Conservation (phyloP, 176 grass and related monocot species). For the Ensete glaucum region DNA sequence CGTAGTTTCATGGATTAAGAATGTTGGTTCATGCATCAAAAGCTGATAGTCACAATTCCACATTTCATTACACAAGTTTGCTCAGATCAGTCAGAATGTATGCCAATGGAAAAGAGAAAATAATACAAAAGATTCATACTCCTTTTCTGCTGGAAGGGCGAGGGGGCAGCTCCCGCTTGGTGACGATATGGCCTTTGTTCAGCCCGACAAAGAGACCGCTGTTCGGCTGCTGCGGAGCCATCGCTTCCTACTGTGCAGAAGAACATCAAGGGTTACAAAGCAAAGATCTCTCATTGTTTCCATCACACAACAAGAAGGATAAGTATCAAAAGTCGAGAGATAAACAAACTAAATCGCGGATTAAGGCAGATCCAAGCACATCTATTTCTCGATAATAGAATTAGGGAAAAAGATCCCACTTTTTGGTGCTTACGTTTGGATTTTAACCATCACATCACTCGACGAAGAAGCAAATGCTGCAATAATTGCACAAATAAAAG, state of each 20-base stretch:
- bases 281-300: background rate
- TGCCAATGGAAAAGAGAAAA: background rate
- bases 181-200: constrained; percentile 56
- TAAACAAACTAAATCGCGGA: no score
- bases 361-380: background rate
- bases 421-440: background rate
- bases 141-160: constrained; percentile 56
- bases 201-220: constrained; percentile 52
- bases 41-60: no score
- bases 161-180: constrained; percentile 41
- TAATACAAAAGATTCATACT: constrained; percentile 13
- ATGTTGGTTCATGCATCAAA: no score
- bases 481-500: no score
- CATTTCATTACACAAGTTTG: no score
- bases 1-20: no score
- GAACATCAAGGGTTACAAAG: background rate
- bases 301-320: background rate
- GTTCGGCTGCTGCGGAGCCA: constrained; percentile 48
- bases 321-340: background rate
- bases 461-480: no score
- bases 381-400: background rate
- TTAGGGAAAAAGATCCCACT: background rate
- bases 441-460: no score
- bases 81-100: no score
- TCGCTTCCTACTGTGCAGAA: background rate